Evolutionary conservation across 331 rosid species (phyloP).

Genomic region (Phaseolus coccineus): DNA sequence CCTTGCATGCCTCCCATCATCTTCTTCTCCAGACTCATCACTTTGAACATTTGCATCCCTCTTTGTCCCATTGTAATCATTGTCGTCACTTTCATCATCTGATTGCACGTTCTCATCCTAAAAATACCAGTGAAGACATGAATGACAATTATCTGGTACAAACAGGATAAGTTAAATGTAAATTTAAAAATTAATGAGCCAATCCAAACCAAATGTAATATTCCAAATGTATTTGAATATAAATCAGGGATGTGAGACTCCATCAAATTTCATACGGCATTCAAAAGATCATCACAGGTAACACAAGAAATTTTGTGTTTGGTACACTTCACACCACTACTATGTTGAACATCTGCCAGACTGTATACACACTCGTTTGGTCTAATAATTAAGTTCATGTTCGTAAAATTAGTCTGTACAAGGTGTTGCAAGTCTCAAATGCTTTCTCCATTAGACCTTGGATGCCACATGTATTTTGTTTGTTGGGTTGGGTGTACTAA

Average conservation of each 20-base stretch:
- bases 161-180: neutral
- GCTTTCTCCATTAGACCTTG: neutral
- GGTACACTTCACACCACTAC: no score
- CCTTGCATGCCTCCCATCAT: constrained; percentile 63
- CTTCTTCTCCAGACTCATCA: constrained; percentile 58
- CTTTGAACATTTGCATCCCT: constrained; percentile 41
- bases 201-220: neutral
- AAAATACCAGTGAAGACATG: constrained; percentile 22
- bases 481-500: no score
- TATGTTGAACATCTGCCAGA: no score
- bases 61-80: constrained; percentile 30
- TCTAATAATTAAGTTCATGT: no score
- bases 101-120: constrained; percentile 89
- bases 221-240: neutral
- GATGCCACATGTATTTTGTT: no score
- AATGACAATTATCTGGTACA: neutral
- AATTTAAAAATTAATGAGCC: neutral
- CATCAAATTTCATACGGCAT: neutral
- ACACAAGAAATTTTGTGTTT: neutral
- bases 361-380: no score
- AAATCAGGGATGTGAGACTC: neutral
- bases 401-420: no score
- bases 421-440: neutral
- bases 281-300: neutral
- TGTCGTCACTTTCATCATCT: constrained; percentile 68